Evolutionary conservation across 1,139 yeast species (phyloP).

Genomic region (Keqinozyma sinolaborantium): DNA sequence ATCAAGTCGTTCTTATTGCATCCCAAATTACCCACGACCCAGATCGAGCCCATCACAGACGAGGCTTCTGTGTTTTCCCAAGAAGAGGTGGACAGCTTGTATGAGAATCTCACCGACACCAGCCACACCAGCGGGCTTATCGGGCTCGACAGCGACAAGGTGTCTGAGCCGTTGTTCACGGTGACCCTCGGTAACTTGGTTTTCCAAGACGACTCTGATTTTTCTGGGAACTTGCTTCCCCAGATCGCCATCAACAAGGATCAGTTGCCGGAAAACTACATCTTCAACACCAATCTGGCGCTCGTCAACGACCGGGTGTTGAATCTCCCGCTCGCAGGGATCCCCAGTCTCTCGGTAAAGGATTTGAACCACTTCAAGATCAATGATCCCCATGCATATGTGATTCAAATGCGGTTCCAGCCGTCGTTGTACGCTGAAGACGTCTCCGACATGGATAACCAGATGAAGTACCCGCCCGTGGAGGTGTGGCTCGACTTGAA

Average conservation of each 20-base stretch:
- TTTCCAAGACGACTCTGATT: conserved; percentile 17
- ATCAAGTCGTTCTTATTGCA: conserved; percentile 7
- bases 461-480: conserved; percentile 43
- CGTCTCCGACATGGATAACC: conserved; percentile 11
- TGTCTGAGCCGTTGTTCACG: conserved; percentile 28
- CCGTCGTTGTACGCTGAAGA: conserved; percentile 34
- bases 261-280: conserved; percentile 10
- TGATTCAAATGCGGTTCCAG: conserved; percentile 45
- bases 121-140: conserved; percentile 2
- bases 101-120: conserved; percentile 7
- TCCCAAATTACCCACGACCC: conserved; percentile 1
- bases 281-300: conserved; percentile 43
- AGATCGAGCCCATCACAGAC: conserved; percentile 1
- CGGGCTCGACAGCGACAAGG: conserved; percentile 4
- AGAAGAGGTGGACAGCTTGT: conserved; percentile 12
- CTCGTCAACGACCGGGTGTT: conserved; percentile 36
- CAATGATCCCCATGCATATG: conserved; percentile 33
- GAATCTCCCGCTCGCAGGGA: conserved; percentile 27
- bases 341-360: conserved; percentile 14
- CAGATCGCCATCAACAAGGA: conserved; percentile 1
- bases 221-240: conserved; percentile 4
- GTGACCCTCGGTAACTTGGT: conserved; percentile 37
- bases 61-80: conserved; percentile 4
- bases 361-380: conserved; percentile 18
- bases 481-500: conserved; percentile 53